Percentiles rank a stretch among this genome's conserved stretches.
These are phyloP conservation scores for Sporisorium reilianum DNA, from an alignment of 1,284 basidiomycete species.

Conservation along the genomic window DNA sequence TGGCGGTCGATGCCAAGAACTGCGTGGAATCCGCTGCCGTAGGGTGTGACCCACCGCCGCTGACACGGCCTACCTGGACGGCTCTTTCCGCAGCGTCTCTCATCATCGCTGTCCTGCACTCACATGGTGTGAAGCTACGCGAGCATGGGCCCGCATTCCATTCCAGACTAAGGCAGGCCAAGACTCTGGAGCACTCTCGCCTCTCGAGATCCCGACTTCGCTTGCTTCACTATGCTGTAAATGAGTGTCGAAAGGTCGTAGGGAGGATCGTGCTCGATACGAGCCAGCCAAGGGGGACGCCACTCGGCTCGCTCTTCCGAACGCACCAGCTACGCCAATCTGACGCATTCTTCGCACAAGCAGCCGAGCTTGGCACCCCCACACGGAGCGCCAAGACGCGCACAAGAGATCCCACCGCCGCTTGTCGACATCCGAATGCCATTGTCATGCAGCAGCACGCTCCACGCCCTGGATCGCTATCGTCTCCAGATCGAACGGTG, in stretches of 20 bases:
- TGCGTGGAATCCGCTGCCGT: background rate
- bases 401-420: background rate
- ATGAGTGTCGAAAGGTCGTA: no score
- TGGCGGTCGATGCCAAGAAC: background rate
- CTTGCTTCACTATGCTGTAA: no score
- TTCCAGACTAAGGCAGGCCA: background rate
- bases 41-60: no score
- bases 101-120: background rate
- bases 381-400: background rate
- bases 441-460: no score
- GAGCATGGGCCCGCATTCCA: background rate
- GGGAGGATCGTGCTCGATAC: no score
- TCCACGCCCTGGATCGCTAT: no score
- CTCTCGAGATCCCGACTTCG: background rate
- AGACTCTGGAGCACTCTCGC: background rate
- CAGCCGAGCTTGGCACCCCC: background rate
- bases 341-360: background rate
- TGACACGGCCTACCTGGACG: no score
- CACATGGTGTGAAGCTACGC: no score
- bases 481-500: no score
- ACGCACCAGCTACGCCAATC: background rate
- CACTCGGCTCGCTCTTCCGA: background rate
- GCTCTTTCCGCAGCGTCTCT: background rate
- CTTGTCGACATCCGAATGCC: background rate
- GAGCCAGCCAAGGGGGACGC: slow-evolving; percentile 22